Base-by-base conservation (phyloP, 2,329 filamentous ascomycete genomes). In the Cladobotryum mycophilum region DNA sequence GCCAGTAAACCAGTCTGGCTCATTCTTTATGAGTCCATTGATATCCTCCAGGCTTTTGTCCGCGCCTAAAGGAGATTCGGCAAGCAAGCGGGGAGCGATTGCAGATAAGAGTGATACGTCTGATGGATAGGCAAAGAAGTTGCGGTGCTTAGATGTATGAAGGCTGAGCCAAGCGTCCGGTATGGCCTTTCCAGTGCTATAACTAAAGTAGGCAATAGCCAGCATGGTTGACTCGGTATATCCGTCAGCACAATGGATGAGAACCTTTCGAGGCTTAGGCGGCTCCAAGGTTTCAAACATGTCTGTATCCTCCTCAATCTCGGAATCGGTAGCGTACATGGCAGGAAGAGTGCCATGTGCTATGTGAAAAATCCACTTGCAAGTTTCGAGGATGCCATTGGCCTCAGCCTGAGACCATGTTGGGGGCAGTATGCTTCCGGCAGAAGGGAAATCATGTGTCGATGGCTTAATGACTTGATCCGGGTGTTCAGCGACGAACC, bases 161-260 rank as follows among this genome's bases (percentile, higher is more conserved):
- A 99, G 74, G 53, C 82, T 78, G 9, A 97, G 75, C 91, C 91
- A 97, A 8, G 93, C 91, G 50, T 90, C 82, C 25, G 91, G 86
- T 0, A 92, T 80, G 0, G 91, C 80, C 11, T 83, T 75, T 6
- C 89, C 89, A 55, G 93, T 89, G 48, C 88, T 89, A 68, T 90
- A 99, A 78, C 95, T 95, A 65, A 86, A 89, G 68, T 99, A 99
- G 9, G 92, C 89, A 37, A 99, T 81, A 2, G 82, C 89, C 15
- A 99, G 76, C 67, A 99, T 78, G 2, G 90, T 90, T 1, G 88
- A 92, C 68, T 99, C 93, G 0, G 93, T 99, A 62, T 99, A 99
- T 15, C 93, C 93, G 67, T 99, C 93, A 2, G 86, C 85, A 67
- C 93, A 97, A 68, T 97, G 92, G 38, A 99, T 88, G 33, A 97